These are phyloP conservation scores for Iberis amara DNA, from an alignment of 441 rosid genomes.

Conservation along the genomic window DNA sequence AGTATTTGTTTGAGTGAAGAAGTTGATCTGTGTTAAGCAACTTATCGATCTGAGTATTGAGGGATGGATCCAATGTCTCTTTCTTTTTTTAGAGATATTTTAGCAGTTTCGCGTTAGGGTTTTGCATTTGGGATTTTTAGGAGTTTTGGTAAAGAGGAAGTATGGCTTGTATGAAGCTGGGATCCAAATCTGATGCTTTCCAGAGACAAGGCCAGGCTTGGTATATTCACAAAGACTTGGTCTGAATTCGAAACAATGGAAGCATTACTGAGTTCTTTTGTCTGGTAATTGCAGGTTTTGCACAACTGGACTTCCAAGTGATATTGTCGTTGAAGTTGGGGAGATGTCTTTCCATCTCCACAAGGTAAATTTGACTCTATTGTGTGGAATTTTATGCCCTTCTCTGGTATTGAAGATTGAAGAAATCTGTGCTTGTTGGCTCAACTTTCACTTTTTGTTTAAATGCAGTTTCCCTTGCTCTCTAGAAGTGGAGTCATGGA, in stretches of 20 bases:
- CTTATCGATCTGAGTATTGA: constrained; percentile 18
- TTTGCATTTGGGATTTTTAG: constrained; percentile 9
- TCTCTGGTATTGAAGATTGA: constrained; percentile 1
- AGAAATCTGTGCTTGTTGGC: too few relatives aligned
- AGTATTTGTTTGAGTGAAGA: constrained; percentile 26
- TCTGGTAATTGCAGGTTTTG: constrained; percentile 66
- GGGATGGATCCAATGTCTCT: constrained; percentile 18
- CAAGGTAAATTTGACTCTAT: constrained; percentile 54
- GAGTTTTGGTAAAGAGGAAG: constrained; percentile 11
- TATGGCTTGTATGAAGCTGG: constrained; percentile 91
- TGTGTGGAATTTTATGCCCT: background rate
- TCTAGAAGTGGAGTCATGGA: constrained; percentile 95
- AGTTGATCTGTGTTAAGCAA: constrained; percentile 19
- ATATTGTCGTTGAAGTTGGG: constrained; percentile 79
- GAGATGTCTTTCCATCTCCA: constrained; percentile 97
- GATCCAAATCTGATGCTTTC: constrained; percentile 87
- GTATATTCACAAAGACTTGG: constrained; percentile 41
- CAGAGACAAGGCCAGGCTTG: constrained; percentile 96
- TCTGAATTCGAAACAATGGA: constrained; percentile 17
- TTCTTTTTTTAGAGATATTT: constrained; percentile 34
- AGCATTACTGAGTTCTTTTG: constrained; percentile 17
- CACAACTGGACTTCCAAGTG: constrained; percentile 93
- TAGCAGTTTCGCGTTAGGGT: constrained; percentile 32
- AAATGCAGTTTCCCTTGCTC: constrained; percentile 84
- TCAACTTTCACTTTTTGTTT: too few relatives aligned